Base-by-base conservation (phyloP, 768 basidiomycete genomes). In the Rhodotorula toruloides region DNA sequence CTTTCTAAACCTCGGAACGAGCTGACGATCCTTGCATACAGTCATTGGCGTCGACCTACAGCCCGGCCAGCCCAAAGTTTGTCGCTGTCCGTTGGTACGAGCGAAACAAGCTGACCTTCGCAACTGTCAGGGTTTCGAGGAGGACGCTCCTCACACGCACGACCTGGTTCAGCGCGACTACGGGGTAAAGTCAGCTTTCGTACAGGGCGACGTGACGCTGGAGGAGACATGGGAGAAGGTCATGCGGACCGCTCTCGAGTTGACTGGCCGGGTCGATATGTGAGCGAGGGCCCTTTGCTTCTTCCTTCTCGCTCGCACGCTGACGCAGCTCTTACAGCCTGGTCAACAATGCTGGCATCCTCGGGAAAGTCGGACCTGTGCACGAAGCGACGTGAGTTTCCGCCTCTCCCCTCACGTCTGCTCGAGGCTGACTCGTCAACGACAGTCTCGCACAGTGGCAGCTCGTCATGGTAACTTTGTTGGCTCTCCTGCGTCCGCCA, bases 181-280 rank as follows among this genome's bases (percentile, higher is more conserved):
- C 58, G 48, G 58, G 4, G 58, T 59, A 47, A 49, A 49, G 47
- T 49, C 47, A 13, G 14, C 16, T 39, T 59, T 59, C 48, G 10
- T 49, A 11, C 46, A 59, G 58, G 58, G 58, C 16, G 58, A 59
- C 48, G 58, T 59, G 3, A 49, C 58, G 17, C 6, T 27, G 36
- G 58, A 59, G 48, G 58, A 10, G 1, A 59, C 58, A 7, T 59
- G 58, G 58, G 47, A 49, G 37, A 29, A 59, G 48, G 58, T 59
- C 48, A 40, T 7, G n/a, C 34, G 39, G 13, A 27, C 34, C 10
- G 37, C 58, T 14, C 58, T 59, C 32, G 47, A 37, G n/a, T 29
- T 59, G 8, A 59, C 58, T 14, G 58, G 58, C 9, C 46, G 58
- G 36, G 50, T 59, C 32, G 58, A 59, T 29, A 49, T 59, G 58